Evolutionary conservation across 345 rosid species (phyloP), one percentile per base, ranked within the genome.

Genomic region (Xanthoceras sorbifolium): DNA sequence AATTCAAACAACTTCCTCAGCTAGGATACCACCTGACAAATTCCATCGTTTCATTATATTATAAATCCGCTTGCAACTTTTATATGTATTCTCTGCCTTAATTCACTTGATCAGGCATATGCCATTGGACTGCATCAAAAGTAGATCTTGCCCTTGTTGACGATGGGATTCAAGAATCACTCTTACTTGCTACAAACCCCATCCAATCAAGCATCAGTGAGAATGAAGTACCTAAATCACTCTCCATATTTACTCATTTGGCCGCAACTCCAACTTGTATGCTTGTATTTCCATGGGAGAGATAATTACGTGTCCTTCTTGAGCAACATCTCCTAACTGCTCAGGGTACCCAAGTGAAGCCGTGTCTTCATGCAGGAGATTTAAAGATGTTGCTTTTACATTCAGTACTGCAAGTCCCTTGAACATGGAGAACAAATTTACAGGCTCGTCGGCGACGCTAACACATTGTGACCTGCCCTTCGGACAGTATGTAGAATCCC

Each of bases 201-300:
- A 23, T 62, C 57, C 67, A 38, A 42, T 57, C 36, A 63, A 57
- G 57, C 46, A 84, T 42, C 69, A 22, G 42, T 64, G 72, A 20
- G 69, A 28, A 25, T 6, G 9, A 12, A 1, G 46, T 8, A 69
- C 42, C 32, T 14, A 44, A 67, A 69, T 59, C 23, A 17, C 63
- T 62, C 31, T 65, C 34, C n/a, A 60, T 31, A 48, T 46, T 85
- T 76, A 85, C 72, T 79, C 76, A 59, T 80, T 73, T 28, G 95
- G 90, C 82, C 84, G 85, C 75, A 96, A 72, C 69, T 91, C 97
- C 82, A 96, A 84, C 86, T 92, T 96, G 88, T 92, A 96, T 29
- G 99, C 94, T 79, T 89, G 95, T 81, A 96, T 85, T 85, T 96
- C 99, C 99, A 94, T 96, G 62, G 98, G 97, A 69, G 94, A 81